phyloP scores from a whole-genome alignment of 2,329 filamentous ascomycete genomes.

The Penicillium sumatraense region DNA sequence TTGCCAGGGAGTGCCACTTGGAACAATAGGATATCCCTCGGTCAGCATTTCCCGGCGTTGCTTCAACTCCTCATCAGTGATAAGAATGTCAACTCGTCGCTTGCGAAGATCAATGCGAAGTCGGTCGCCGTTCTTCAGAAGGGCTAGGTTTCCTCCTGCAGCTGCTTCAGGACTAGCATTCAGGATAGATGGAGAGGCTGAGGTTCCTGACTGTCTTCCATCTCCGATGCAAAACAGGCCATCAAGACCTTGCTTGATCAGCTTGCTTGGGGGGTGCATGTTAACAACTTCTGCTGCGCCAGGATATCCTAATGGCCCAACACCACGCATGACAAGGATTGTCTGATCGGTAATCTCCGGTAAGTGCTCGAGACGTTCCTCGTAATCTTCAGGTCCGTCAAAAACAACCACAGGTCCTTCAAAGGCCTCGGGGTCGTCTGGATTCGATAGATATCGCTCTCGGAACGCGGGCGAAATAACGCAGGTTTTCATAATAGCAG shows the following conservation, averaged over 20 bases:
- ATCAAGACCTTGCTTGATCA: conserved; percentile 51
- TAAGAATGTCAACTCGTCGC: conserved; percentile 54
- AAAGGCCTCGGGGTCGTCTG: conserved; percentile 54
- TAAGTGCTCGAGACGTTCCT: conserved; percentile 46
- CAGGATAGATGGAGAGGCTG: conserved; percentile 58
- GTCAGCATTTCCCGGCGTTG: conserved; percentile 27
- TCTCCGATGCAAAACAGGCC: conserved; percentile 59
- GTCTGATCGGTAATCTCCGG: conserved; percentile 44
- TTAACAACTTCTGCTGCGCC: conserved; percentile 59
- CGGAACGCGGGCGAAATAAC: conserved; percentile 54
- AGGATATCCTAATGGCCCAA: conserved; percentile 56
- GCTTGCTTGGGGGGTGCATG: conserved; percentile 53
- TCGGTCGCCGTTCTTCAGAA: conserved; percentile 55
- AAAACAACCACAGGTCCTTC: conserved; percentile 55
- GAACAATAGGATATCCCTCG: neutral
- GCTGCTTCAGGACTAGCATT: conserved; percentile 61
- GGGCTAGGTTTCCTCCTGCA: conserved; percentile 57
- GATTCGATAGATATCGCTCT: conserved; percentile 51
- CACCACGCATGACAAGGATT: conserved; percentile 55
- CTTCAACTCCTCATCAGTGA: conserved; percentile 41
- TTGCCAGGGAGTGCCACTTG: conserved; percentile 52
- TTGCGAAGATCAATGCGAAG: conserved; percentile 56
- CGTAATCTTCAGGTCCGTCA: conserved; percentile 57
- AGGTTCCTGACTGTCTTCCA: conserved; percentile 60
- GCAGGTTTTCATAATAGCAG: conserved; percentile 59